Conservation (phyloP, 148 eudicot genomes). For the Selenicereus undatus region DNA sequence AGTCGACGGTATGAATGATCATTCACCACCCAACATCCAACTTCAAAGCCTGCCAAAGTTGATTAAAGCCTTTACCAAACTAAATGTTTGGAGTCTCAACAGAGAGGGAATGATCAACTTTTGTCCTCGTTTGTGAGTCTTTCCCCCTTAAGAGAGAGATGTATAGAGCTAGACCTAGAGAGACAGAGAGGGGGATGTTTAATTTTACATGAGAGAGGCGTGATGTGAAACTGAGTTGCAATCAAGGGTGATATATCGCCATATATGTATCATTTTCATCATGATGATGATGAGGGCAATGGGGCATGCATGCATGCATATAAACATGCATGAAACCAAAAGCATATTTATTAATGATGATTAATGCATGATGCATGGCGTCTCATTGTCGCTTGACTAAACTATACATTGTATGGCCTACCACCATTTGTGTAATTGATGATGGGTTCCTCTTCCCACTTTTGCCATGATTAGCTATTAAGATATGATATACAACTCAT, state of each 20-base stretch:
- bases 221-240: slow-evolving; percentile 27
- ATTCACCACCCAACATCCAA: not conserved
- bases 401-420: slow-evolving; percentile 19
- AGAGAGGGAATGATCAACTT: not conserved
- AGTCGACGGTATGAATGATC: not conserved
- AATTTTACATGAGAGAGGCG: slow-evolving; percentile 3
- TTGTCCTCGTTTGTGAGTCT: not conserved
- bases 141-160: not conserved
- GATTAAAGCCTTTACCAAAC: not conserved
- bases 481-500: slow-evolving; percentile 14
- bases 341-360: slow-evolving; percentile 18
- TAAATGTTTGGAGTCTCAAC: not conserved
- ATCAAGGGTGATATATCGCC: not conserved
- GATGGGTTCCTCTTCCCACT: not conserved
- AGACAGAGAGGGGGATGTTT: not conserved
- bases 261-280: not conserved
- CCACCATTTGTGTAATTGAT: slow-evolving; percentile 10
- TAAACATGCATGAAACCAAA: not conserved
- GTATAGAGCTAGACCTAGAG: not conserved
- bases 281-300: not conserved
- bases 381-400: slow-evolving; percentile 11
- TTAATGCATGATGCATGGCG: slow-evolving; percentile 23
- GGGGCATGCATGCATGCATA: not conserved
- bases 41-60: not conserved
- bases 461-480: slow-evolving; percentile 5